Base-by-base conservation (phyloP, 2,329 filamentous ascomycete genomes). In the Hyphodiscus sp. region DNA sequence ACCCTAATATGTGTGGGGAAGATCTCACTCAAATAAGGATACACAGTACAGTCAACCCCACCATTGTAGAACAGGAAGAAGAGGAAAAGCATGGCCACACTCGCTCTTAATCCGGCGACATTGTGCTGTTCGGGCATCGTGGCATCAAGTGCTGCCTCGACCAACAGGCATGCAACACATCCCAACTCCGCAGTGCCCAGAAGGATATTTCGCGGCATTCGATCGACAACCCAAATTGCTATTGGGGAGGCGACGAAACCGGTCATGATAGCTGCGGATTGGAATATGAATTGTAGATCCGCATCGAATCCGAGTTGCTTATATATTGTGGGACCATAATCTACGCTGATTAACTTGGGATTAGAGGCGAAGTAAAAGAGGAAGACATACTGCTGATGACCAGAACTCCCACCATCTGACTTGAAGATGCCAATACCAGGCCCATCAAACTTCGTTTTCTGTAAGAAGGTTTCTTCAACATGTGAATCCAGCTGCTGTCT, bases 1-100 rank as follows among this genome's bases (percentile, higher is more conserved):
- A 47, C 49, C 16, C 55, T 19, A 29, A 57, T 33, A 47, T 57
- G 52, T 20, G 23, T 57, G 15, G 52, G 55, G 20, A 51, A 55
- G n/a, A 57, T 19, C 26, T 57, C 55, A 3, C 43, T 30, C 2
- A 45, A 29, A 49, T 48, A 57, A 16, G 44, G 20, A 30, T 43
- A 51, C 16, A 19, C 30, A 15, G 38, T 29, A 15, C 45, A 52
- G 16, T 54, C 52, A 2, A 50, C 20, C 11, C 38, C 23, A 20
- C 20, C 19, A 5, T 5, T 16, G 43, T 46, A 56, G n/a, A 45
- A 26, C 16, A 47, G 16, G 11, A 45, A 15, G 47, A 50, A 56
- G 16, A 47, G 13, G 20, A 29, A 56, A 10, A 52, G 18, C 47
- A 49, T 49, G 10, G 53, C 46, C 13, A 50, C 53, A 20, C 38